Percentiles rank a stretch among this genome's conserved stretches.
Evolutionary conservation across 1,139 yeast genomes (phyloP).

Genomic region (Zygotorulaspora mrakii): DNA sequence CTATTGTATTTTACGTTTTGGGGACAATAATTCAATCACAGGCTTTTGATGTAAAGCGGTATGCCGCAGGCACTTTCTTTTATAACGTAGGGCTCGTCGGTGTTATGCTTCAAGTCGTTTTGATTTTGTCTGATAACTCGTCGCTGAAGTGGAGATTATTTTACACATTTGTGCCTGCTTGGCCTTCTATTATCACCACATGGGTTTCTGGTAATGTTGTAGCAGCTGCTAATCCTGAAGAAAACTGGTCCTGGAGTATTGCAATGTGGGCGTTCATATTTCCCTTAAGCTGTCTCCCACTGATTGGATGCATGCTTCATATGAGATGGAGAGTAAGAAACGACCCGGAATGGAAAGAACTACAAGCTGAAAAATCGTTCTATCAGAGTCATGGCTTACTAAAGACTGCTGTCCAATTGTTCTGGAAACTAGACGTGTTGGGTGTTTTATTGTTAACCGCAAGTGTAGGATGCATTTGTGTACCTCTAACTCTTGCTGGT

Average conservation of each 20-base stretch:
- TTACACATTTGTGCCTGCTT: conserved; percentile 58
- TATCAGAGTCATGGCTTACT: conserved; percentile 26
- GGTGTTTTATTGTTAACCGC: conserved; percentile 51
- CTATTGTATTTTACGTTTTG: conserved; percentile 54
- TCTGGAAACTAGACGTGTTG: conserved; percentile 54
- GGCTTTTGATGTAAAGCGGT: conserved; percentile 54
- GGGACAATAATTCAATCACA: conserved; percentile 68
- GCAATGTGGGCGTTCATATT: conserved; percentile 78
- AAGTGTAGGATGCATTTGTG: conserved; percentile 51
- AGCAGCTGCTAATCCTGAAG: conserved; percentile 37
- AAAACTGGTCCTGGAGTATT: conserved; percentile 64
- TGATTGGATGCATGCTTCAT: conserved; percentile 44
- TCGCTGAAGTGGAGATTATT: conserved; percentile 66
- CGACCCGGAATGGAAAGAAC: conserved; percentile 40
- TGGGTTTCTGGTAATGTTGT: conserved; percentile 67
- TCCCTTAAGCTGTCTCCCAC: conserved; percentile 38
- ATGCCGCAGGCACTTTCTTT: conserved; percentile 66
- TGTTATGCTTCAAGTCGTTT: conserved; percentile 49
- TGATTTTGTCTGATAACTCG: conserved; percentile 62
- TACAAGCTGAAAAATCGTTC: conserved; percentile 31
- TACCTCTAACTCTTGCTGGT: conserved; percentile 56
- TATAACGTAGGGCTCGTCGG: conserved; percentile 70
- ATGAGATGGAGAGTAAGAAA: conserved; percentile 51
- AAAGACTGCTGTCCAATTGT: conserved; percentile 34
- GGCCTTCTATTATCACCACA: conserved; percentile 69